A percentile compares a stretch with the other conserved stretches of the same genome.
Evolutionary conservation across 164 flowering plant species (phyloP).

Genomic region (Chimonanthus salicifolius): DNA sequence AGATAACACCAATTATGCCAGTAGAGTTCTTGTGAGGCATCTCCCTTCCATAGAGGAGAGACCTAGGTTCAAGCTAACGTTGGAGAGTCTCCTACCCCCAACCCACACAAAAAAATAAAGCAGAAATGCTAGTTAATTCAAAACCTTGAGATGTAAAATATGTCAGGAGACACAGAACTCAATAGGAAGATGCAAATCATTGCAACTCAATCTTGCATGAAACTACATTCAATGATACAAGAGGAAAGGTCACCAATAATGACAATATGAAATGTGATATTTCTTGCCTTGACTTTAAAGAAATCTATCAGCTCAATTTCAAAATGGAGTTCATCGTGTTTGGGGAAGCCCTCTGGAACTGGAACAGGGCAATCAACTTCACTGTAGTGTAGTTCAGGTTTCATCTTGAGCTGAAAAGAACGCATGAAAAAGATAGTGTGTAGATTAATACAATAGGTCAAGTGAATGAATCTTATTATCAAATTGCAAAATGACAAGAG

Average conservation of each 20-base stretch:
- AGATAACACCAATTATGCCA: too few relatives aligned
- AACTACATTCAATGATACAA: neutral
- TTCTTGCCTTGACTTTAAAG: constrained; percentile 73
- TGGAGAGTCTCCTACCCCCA: too few relatives aligned
- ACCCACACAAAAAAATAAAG: too few relatives aligned
- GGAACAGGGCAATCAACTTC: constrained; percentile 85
- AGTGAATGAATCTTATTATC: too few relatives aligned
- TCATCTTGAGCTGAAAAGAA: constrained; percentile 75
- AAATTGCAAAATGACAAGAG: too few relatives aligned
- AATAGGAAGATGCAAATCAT: neutral
- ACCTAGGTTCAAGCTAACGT: too few relatives aligned
- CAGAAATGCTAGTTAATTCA: neutral
- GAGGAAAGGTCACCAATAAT: neutral
- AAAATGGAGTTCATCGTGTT: constrained; percentile 90
- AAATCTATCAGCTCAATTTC: constrained; percentile 92
- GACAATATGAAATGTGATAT: neutral
- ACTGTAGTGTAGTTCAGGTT: constrained; percentile 86
- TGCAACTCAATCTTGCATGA: neutral
- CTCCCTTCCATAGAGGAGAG: too few relatives aligned
- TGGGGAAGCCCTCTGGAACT: constrained; percentile 62
- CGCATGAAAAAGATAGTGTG: constrained; percentile 1
- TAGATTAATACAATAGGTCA: too few relatives aligned
- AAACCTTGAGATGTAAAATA: neutral
- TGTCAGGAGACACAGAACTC: neutral
- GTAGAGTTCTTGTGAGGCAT: too few relatives aligned